Percentiles rank a stretch among this genome's conserved stretches.
These are phyloP conservation scores for Parietichytrium sp. DNA, from an alignment of 108 stramenopile species.

Conservation along the genomic window DNA sequence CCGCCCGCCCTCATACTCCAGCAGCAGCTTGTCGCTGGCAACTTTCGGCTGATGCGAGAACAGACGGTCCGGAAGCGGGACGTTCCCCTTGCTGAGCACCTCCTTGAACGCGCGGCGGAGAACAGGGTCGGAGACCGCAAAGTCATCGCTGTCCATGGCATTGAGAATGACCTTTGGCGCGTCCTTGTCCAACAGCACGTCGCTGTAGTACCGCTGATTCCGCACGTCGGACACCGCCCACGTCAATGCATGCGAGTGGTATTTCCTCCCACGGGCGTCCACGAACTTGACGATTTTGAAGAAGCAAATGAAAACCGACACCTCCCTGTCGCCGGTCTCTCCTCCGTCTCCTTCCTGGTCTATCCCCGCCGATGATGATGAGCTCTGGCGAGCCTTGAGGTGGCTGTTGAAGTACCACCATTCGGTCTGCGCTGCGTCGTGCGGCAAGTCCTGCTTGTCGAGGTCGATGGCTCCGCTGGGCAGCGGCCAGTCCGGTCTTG, in stretches of 20 bases:
- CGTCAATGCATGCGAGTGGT: background rate
- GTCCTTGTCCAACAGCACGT: constrained; percentile 32
- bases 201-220: background rate
- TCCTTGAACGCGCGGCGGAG: constrained; percentile 35
- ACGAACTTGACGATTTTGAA: constrained; percentile 34
- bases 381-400: background rate
- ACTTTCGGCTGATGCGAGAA: background rate
- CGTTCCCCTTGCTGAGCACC: constrained; percentile 26
- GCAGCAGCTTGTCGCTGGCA: background rate
- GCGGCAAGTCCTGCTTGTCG: constrained; percentile 40
- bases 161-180: constrained; percentile 11
- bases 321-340: background rate
- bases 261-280: background rate
- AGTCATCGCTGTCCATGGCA: background rate
- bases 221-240: constrained; percentile 18
- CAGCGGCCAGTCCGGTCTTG: constrained; percentile 39
- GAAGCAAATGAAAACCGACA: background rate
- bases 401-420: constrained; percentile 44
- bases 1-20: background rate
- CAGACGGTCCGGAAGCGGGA: constrained; percentile 40
- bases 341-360: background rate
- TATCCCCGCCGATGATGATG: background rate
- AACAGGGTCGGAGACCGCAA: background rate
- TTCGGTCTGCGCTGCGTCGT: constrained; percentile 16
- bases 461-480: constrained; percentile 41